Base-by-base conservation (phyloP, 116 monocot genomes). In the Papilionanthe hybrid region DNA sequence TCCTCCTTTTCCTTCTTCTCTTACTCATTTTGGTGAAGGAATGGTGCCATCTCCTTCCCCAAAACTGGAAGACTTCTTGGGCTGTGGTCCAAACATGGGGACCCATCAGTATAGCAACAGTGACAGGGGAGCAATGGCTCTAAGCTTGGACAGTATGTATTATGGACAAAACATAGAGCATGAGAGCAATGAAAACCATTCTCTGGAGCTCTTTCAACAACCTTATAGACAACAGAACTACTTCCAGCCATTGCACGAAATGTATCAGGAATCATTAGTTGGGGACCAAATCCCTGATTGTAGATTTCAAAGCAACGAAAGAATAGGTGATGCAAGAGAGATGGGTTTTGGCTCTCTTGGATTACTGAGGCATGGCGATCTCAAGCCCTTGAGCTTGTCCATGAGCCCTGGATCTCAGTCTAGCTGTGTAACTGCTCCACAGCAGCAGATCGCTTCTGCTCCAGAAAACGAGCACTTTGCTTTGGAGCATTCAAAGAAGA, bases 11-110 rank as follows among this genome's bases (percentile, higher is more conserved):
- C 79, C 63, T 56, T 81, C 81, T 66, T 60, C 45, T 29, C 69
- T 78, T 55, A 48, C 13, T 82, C 23, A 41, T 58, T 80, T 53
- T 57, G 71, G n/a, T 69, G 87, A 89, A 97, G 94, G 84, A 73
- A 91, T 92, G 83, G 91, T 89, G 82, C 81, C 89, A 81, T 87
- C 92, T 82, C 83, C 84, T 45, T 89, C 94, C 23, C 97, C 94
- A 76, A 98, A 98, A 81, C 89, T 98, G 77, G 97, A 98, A 82
- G 97, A 94, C 75, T 94, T 98, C 91, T 78, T 95, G 77, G 91
- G 92, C 28, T 81, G 95, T 83, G 92, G 92, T 85, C 87, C 87
- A 83, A 91, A 86, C 79, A 89, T 91, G 87, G 96, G 92, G 85
- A 77, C 90, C 87, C 92, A 92, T 87, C 92, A 87, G 15, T 89